A percentile compares a stretch with the other conserved stretches of the same genome.
phyloP scores from a whole-genome alignment of 2,329 filamentous ascomycete genomes.

The Cercospora janseana region DNA sequence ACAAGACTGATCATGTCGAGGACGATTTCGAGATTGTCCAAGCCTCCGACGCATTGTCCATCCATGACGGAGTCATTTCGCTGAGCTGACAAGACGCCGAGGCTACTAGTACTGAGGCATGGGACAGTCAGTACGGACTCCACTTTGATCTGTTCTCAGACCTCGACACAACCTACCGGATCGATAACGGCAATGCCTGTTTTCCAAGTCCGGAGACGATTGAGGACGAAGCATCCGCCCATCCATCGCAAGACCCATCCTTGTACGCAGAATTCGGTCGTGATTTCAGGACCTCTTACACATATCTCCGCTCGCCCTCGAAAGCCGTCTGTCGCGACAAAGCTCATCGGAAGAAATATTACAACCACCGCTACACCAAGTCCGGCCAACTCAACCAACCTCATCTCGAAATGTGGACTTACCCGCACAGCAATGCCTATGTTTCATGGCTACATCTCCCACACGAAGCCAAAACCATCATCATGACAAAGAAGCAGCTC shows the following conservation, averaged over 20 bases:
- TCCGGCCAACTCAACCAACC: conserved; percentile 15
- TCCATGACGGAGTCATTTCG: conserved; percentile 13
- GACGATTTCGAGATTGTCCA: conserved; percentile 13
- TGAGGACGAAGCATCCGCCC: not conserved
- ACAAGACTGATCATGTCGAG: not conserved
- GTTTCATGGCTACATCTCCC: too few relatives aligned
- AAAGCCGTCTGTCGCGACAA: conserved; percentile 19
- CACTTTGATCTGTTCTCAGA: not conserved
- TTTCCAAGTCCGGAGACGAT: not conserved
- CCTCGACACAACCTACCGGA: not conserved
- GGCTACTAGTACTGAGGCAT: conserved; percentile 5
- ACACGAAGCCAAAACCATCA: conserved; percentile 14
- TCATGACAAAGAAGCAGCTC: not conserved
- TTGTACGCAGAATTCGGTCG: conserved; percentile 16
- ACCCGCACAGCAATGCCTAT: too few relatives aligned
- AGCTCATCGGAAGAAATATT: conserved; percentile 18
- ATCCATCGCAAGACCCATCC: not conserved
- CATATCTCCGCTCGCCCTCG: conserved; percentile 22
- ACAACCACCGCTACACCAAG: conserved; percentile 16
- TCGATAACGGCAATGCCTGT: not conserved
- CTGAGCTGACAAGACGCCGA: conserved; percentile 16
- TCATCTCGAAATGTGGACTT: conserved; percentile 9
- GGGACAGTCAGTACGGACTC: not conserved
- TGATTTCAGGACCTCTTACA: conserved; percentile 15
- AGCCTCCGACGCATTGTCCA: not conserved